phyloP scores from a whole-genome alignment of 1,139 yeast species.

The Zygosaccharomyces pseudobailii region DNA sequence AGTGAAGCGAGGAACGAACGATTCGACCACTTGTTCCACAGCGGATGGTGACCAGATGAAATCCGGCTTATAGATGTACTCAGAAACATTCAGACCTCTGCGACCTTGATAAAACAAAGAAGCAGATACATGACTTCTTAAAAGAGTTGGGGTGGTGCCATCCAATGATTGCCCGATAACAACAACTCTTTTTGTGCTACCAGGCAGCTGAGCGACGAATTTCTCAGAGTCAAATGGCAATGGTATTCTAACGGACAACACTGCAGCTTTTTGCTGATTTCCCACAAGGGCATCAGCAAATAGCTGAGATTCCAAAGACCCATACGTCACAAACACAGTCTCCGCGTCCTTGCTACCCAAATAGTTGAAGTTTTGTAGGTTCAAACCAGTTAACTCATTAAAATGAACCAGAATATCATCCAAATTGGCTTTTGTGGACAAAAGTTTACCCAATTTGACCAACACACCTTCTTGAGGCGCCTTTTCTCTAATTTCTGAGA shows the following conservation, averaged over 20 bases:
- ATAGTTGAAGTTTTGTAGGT: constrained; percentile 46
- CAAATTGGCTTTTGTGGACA: constrained; percentile 47
- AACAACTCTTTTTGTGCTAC: constrained; percentile 53
- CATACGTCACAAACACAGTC: constrained; percentile 72
- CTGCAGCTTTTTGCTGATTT: constrained; percentile 47
- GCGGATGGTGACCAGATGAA: constrained; percentile 57
- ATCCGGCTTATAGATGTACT: constrained; percentile 47
- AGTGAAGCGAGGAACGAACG: constrained; percentile 41
- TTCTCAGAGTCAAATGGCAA: constrained; percentile 64
- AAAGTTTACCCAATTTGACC: constrained; percentile 20
- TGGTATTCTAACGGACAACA: constrained; percentile 71
- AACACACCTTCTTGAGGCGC: constrained; percentile 32
- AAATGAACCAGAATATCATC: constrained; percentile 55
- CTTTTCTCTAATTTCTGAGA: constrained; percentile 45
- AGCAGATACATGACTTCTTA: constrained; percentile 71
- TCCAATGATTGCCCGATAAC: constrained; percentile 55
- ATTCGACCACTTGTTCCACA: constrained; percentile 45
- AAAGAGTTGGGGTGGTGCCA: constrained; percentile 38
- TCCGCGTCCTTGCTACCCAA: constrained; percentile 57
- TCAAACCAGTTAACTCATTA: constrained; percentile 50
- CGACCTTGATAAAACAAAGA: constrained; percentile 56
- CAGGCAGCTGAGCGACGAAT: constrained; percentile 57
- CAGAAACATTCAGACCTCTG: constrained; percentile 40
- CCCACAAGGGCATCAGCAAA: constrained; percentile 44
- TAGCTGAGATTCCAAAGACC: constrained; percentile 60